These are phyloP conservation scores for Tremellales sp. DNA, from an alignment of 1,284 basidiomycete species.

Conservation along the genomic window DNA sequence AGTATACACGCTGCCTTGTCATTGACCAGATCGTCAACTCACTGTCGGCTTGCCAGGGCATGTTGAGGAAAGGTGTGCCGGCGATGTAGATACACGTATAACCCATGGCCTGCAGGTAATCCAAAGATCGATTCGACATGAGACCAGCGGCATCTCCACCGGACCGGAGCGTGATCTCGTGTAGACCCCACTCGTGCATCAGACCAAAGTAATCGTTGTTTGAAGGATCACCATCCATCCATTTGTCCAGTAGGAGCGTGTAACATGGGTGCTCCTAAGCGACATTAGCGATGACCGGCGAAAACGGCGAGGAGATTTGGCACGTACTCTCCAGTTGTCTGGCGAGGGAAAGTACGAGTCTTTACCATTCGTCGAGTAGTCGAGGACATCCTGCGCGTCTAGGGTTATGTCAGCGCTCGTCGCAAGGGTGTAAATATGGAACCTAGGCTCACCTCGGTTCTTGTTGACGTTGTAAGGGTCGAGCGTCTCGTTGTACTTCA, in stretches of 20 bases:
- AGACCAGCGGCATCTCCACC: conserved; percentile 82
- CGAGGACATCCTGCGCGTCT: conserved; percentile 59
- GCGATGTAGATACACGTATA: conserved; percentile 78
- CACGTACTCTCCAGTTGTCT: conserved; percentile 67
- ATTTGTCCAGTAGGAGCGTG: conserved; percentile 84
- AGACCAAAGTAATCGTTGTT: conserved; percentile 85
- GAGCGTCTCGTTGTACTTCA: conserved; percentile 65
- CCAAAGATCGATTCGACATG: conserved; percentile 58
- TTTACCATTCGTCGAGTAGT: conserved; percentile 62
- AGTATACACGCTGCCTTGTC: neutral
- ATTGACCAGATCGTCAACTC: too few relatives aligned
- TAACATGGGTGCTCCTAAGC: conserved; percentile 64
- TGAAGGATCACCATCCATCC: conserved; percentile 80
- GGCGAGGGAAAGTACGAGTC: conserved; percentile 73
- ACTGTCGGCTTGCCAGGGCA: conserved; percentile 94
- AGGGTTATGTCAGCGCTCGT: conserved; percentile 32
- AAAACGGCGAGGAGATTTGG: neutral
- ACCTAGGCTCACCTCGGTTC: conserved; percentile 56
- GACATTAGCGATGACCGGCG: conserved; percentile 2
- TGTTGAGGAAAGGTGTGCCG: conserved; percentile 85
- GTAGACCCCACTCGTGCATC: conserved; percentile 74
- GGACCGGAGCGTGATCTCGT: conserved; percentile 78
- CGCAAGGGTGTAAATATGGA: neutral
- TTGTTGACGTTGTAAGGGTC: conserved; percentile 77
- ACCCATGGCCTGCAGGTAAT: conserved; percentile 86